Evolutionary conservation across 768 basidiomycete species (phyloP).

Genomic region (Termitomyces sp.): DNA sequence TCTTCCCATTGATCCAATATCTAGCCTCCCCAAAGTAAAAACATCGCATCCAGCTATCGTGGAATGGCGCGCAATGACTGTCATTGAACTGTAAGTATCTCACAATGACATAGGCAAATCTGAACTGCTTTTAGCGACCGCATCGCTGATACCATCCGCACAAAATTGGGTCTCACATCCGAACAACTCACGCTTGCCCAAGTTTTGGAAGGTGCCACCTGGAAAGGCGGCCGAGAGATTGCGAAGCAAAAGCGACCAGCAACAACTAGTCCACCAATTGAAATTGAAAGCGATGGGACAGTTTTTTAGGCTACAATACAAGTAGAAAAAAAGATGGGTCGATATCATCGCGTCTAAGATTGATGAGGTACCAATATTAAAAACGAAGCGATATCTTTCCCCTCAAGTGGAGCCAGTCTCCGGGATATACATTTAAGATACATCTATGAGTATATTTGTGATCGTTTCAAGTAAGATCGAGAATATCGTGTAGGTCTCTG

Average conservation of each 20-base stretch:
- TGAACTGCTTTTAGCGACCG: conserved; percentile 53
- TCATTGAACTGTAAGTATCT: conserved; percentile 74
- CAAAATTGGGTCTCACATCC: conserved; percentile 41
- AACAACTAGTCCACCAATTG: conserved; percentile 80
- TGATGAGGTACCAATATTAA: too few relatives aligned
- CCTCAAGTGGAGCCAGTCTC: too few relatives aligned
- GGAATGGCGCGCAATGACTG: conserved; percentile 96
- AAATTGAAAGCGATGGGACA: conserved; percentile 82
- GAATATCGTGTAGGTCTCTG: conserved; percentile 1
- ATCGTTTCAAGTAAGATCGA: conserved; percentile 12
- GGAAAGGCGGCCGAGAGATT: conserved; percentile 95
- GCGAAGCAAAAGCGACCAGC: conserved; percentile 71
- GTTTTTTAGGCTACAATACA: conserved; percentile 45
- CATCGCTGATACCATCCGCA: conserved; percentile 65
- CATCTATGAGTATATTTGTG: neutral
- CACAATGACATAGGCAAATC: neutral
- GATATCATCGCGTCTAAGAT: too few relatives aligned
- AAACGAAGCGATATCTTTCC: too few relatives aligned
- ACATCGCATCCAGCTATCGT: conserved; percentile 88
- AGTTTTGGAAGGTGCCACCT: conserved; percentile 90
- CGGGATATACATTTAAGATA: too few relatives aligned
- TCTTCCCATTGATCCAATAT: conserved; percentile 43
- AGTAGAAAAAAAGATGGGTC: neutral
- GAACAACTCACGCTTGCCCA: conserved; percentile 73
- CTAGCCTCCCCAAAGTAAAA: conserved; percentile 55